These are phyloP conservation scores for Alternaria consortialis DNA, from an alignment of 2,329 filamentous ascomycete genomes.

Conservation along the genomic window DNA sequence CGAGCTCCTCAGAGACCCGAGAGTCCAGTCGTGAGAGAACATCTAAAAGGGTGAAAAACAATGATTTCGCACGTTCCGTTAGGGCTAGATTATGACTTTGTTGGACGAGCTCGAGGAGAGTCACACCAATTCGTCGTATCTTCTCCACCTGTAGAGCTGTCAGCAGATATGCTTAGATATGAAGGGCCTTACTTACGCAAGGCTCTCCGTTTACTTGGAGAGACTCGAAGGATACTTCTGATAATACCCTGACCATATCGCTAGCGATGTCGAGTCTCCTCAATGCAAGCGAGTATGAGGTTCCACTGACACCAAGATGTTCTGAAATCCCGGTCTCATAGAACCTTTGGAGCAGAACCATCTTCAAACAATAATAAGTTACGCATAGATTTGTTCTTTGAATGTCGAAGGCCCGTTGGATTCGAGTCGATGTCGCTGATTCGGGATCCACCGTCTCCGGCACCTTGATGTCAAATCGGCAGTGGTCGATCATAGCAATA, in stretches of 20 bases:
- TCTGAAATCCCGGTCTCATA: background rate
- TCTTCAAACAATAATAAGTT: background rate
- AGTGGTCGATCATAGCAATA: conserved; percentile 1
- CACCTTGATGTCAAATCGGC: background rate
- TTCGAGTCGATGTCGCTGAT: background rate
- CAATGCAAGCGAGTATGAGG: background rate
- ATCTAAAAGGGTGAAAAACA: background rate
- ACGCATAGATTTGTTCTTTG: background rate
- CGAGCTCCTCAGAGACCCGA: background rate
- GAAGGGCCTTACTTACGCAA: background rate
- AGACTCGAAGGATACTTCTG: background rate
- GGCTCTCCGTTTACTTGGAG: background rate
- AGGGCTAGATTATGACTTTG: background rate
- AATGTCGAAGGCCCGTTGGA: background rate
- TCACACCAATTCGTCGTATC: background rate
- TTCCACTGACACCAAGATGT: background rate
- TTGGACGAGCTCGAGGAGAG: background rate
- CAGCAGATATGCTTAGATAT: background rate
- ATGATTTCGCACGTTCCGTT: background rate
- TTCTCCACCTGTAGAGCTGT: background rate
- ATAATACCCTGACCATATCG: background rate
- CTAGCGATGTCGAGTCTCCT: background rate
- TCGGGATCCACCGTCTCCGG: background rate
- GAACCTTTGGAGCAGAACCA: background rate
- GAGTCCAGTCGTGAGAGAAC: background rate